Evolutionary conservation across 2,329 filamentous ascomycete species (phyloP).

Genomic region (Nothomitra cinnamomea): DNA sequence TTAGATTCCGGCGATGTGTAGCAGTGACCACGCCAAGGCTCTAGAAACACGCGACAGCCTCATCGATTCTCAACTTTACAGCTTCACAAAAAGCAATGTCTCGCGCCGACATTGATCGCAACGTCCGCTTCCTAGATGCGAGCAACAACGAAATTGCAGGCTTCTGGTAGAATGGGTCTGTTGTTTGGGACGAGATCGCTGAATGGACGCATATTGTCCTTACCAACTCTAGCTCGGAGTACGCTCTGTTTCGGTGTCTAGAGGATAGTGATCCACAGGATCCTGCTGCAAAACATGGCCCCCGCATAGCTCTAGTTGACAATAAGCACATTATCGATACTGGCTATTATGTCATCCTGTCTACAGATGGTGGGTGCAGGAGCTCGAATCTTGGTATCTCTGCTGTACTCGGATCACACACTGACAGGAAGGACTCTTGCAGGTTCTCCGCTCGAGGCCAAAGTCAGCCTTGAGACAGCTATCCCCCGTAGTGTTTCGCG

Average conservation of each 20-base stretch:
- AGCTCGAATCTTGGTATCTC: background rate
- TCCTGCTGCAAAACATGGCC: background rate
- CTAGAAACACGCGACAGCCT: too few species aligned
- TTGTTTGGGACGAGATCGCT: background rate
- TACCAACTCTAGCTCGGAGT: background rate
- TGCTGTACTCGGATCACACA: background rate
- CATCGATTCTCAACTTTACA: too few species aligned
- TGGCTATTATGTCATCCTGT: constrained; percentile 1
- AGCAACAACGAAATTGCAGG: background rate
- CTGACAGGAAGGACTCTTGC: background rate
- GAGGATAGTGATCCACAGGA: background rate
- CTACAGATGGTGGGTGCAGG: background rate
- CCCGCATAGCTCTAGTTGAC: background rate
- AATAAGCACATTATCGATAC: background rate
- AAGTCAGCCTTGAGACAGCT: background rate
- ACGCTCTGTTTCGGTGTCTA: background rate
- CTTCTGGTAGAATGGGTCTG: constrained; percentile 1
- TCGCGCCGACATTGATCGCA: background rate
- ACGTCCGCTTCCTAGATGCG: background rate
- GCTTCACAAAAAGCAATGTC: too few species aligned
- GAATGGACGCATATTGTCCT: constrained; percentile 1
- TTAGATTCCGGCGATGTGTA: too few species aligned
- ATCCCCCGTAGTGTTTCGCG: background rate
- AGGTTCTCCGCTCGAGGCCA: background rate
- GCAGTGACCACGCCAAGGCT: too few species aligned